Base-by-base conservation (phyloP, 495 filamentous ascomycete genomes). In the Cetradonia linearis region DNA sequence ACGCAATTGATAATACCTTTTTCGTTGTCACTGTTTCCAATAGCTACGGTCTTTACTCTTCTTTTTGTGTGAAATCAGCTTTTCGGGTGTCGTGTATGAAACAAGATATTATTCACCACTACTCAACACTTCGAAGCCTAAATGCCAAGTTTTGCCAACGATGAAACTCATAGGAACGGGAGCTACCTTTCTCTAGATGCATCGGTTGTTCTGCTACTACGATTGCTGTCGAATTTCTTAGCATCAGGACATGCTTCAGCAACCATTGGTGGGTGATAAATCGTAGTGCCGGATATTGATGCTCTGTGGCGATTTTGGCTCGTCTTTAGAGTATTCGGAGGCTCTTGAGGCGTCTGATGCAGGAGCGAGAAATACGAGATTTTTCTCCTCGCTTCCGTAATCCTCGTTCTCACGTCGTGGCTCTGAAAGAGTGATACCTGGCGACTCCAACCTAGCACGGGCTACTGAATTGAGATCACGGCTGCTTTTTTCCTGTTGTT, bases 301-400 rank as follows among this genome's bases (percentile, higher is more conserved):
- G 56, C n/a, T 25, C 42, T 37, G n/a, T 58, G 31, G 20, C 56
- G 42, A n/a, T n/a, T 58, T 7, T 58, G 56, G 34, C 38, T 42
- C 18, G 40, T 23, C 8, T 58, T 30, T 28, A 36, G 2, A 3
- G 33, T 34, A 6, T 1, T n/a, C 3, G 34, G 11, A 36, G 20
- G 36, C 16, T n/a, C 31, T 18, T 48, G 11, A 38, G 31, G 31
- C 9, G n/a, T 13, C 20, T 18, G 27, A 28, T 36, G 13, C 34
- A 6, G 3, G 25, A 27, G 30, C 36, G 10, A 40, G 27, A 25
- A 28, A 48, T 18, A 49, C 13, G 14, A 31, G 20, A n/a, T 18
- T 8, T 9, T 27, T 25, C 10, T n/a, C 40, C 20, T 25, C 25
- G 11, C 16, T 20, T 16, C 20, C 18, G 33, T 31, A 8, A 1